These are phyloP conservation scores for Meyerozyma smithsonii DNA, from an alignment of 1,139 yeast species.

Conservation along the genomic window DNA sequence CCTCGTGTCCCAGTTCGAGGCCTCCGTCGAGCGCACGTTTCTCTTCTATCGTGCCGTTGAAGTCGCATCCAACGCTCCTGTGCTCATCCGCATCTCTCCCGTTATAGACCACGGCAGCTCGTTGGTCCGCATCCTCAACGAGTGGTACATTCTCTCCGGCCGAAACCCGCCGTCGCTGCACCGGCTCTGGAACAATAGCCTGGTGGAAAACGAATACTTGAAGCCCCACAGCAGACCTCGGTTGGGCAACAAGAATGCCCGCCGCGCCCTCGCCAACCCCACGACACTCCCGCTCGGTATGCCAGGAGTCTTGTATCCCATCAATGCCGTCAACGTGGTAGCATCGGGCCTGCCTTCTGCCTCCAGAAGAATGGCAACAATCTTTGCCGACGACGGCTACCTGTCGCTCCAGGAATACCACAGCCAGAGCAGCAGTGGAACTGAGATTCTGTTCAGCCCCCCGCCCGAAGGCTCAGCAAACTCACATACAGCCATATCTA, in stretches of 20 bases:
- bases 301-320: conserved; percentile 28
- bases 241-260: conserved; percentile 3
- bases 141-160: conserved; percentile 32
- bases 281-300: conserved; percentile 24
- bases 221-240: conserved; percentile 7
- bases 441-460: neutral
- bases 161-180: conserved; percentile 15
- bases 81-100: conserved; percentile 24
- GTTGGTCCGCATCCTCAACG: conserved; percentile 26
- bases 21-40: conserved; percentile 12
- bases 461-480: neutral
- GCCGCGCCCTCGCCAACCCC: conserved; percentile 12
- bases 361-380: conserved; percentile 22
- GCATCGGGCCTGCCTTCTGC: neutral
- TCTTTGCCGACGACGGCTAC: conserved; percentile 23
- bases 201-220: conserved; percentile 14
- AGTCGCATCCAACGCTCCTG: conserved; percentile 12
- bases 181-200: conserved; percentile 17
- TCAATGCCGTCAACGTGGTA: conserved; percentile 16
- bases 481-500: neutral
- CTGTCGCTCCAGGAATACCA: conserved; percentile 17
- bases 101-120: conserved; percentile 17
- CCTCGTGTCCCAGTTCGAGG: conserved; percentile 16
- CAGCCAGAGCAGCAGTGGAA: conserved; percentile 3
- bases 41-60: conserved; percentile 18